Evolutionary conservation across 2,329 filamentous ascomycete genomes (phyloP), one percentile per base, ranked within the genome.

Genomic region (Aspergillus brasiliensis): DNA sequence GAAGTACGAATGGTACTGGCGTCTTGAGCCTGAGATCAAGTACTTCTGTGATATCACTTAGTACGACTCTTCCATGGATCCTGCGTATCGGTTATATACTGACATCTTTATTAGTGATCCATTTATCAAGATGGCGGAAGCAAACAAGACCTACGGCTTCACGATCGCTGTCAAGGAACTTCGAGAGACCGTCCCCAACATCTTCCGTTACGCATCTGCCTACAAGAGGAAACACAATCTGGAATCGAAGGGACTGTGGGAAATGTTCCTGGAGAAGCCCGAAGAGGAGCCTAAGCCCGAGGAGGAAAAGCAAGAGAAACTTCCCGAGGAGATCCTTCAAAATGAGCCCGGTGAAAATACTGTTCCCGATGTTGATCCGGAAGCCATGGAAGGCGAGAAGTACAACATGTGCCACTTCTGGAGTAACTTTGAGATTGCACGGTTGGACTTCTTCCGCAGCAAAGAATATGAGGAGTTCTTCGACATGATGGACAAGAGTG

Each of bases 391-490:
- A 74, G 92, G 92, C 64, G 95, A 99, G 77, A 91, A 88, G 70
- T 99, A 99, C 83, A 99, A 99, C 81, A 99, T 99, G 95, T 99
- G 95, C 76, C 95, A 99, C 82, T 99, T 97, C 82, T 99, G 95
- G 95, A 97, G 92, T 77, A 99, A 99, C 77, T 99, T 99, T 68
- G 95, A 99, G 78, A 99, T 99, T 79, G 95, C 95, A 13, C 88
- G 88, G 61, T 85, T 99, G 62, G 90, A 91, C 79, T 99, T 92
- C 87, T 98, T 98, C 85, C 88, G 95, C 69, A 97, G 93, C 82
- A 94, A 97, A 79, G 91, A 92, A 73, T 99, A 99, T 75, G 90
- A 96, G 69, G 95, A 97, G 67, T 99, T 99, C 77, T 99, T 99
- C 77, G 84, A 97, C 71, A 96, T 96, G 90, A 97, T 99, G 94